A percentile compares a stretch with the other conserved stretches of the same genome.
phyloP scores from a whole-genome alignment of 441 rosid genomes.

The Isatis lusitanica region DNA sequence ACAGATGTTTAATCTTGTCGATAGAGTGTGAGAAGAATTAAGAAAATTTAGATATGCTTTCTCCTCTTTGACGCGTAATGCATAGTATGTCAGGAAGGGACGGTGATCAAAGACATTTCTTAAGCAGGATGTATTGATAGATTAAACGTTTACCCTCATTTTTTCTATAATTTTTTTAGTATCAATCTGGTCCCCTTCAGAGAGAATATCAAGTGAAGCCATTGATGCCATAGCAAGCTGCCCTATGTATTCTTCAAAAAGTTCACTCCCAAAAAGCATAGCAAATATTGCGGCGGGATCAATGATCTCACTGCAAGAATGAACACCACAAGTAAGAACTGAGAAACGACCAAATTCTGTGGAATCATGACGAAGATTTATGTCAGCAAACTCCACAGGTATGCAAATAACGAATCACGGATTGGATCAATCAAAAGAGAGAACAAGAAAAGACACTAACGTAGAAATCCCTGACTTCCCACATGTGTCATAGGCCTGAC shows the following conservation, averaged over 20 bases:
- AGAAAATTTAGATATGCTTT: background rate
- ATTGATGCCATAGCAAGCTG: slow-evolving; percentile 98
- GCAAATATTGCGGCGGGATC: slow-evolving; percentile 99
- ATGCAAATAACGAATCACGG: slow-evolving; percentile 8
- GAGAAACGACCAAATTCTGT: background rate
- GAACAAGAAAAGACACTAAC: slow-evolving; percentile 58
- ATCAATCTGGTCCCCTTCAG: slow-evolving; percentile 90
- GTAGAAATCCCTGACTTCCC: slow-evolving; percentile 97
- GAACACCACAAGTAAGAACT: slow-evolving; percentile 10
- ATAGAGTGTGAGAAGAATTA: background rate
- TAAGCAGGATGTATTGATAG: background rate
- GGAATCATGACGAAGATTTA: slow-evolving; percentile 14
- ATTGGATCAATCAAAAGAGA: slow-evolving; percentile 11
- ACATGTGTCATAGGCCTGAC: slow-evolving; percentile 83
- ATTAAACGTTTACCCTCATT: slow-evolving; percentile 64
- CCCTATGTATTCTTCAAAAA: slow-evolving; percentile 94
- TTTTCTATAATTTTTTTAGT: slow-evolving; percentile 82
- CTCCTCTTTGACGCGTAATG: background rate
- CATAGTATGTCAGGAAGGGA: background rate
- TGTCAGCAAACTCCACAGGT: slow-evolving; percentile 2
- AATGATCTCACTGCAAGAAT: slow-evolving; percentile 76
- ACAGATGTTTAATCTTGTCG: background rate
- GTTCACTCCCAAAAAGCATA: slow-evolving; percentile 98
- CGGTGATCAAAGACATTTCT: background rate
- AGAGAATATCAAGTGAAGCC: slow-evolving; percentile 84